phyloP scores from a whole-genome alignment of 257 asterid species.

The Cruciata laevipes region DNA sequence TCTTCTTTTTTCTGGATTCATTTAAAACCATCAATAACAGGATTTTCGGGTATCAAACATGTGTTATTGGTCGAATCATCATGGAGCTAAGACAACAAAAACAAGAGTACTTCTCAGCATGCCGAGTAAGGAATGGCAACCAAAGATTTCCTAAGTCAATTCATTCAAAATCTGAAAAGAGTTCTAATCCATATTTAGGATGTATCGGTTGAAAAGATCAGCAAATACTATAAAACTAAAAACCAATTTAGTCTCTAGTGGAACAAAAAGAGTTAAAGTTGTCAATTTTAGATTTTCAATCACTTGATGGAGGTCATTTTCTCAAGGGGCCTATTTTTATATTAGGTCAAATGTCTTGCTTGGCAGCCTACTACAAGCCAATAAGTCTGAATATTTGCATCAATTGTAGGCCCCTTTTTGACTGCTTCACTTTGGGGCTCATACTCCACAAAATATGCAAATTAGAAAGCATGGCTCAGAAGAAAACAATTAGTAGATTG shows the following conservation, averaged over 20 bases:
- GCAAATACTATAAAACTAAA: background rate
- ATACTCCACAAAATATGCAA: background rate
- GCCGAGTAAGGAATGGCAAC: slow-evolving; percentile 15
- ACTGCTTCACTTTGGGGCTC: slow-evolving; percentile 9
- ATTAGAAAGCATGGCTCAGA: slow-evolving; percentile 3
- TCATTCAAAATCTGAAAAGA: background rate
- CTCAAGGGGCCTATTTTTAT: background rate
- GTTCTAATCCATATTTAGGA: slow-evolving; percentile 1
- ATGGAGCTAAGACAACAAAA: background rate
- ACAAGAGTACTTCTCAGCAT: background rate
- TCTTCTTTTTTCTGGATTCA: background rate
- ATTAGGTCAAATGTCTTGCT: slow-evolving; percentile 9
- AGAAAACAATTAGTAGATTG: background rate
- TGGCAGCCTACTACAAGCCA: background rate
- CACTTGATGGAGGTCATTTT: background rate
- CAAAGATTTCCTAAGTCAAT: slow-evolving; percentile 1
- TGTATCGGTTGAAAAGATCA: background rate
- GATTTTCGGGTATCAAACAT: background rate
- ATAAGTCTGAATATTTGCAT: background rate
- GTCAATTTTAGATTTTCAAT: background rate
- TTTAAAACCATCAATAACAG: too few species aligned
- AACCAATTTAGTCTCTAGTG: background rate
- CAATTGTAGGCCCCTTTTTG: slow-evolving; percentile 12
- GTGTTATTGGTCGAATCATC: background rate
- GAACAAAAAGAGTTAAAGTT: slow-evolving; percentile 1